phyloP scores from a whole-genome alignment of 2,329 filamentous ascomycete species.

The Aspergillus amoenus region DNA sequence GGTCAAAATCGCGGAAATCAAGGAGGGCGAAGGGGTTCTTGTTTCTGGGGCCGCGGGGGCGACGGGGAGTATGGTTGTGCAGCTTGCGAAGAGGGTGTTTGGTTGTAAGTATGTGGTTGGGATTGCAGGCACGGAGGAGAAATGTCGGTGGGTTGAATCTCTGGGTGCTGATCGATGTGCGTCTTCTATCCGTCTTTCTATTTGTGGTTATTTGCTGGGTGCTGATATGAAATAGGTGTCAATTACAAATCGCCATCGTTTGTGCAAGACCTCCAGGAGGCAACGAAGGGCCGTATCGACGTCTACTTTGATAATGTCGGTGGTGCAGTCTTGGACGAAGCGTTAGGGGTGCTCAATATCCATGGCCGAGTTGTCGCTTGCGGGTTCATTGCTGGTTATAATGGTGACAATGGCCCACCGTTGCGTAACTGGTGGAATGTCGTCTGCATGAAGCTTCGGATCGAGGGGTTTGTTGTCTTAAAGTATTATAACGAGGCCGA shows the following conservation, averaged over 20 bases:
- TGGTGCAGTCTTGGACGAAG: not conserved
- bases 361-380: not conserved
- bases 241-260: not conserved
- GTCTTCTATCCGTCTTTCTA: not conserved
- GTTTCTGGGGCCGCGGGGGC: conserved; percentile 51
- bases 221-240: not conserved
- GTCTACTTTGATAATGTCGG: not conserved
- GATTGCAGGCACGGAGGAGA: conserved; percentile 9
- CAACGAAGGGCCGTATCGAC: not conserved
- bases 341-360: not conserved
- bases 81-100: conserved; percentile 51
- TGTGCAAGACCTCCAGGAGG: not conserved
- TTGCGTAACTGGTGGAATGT: conserved; percentile 1
- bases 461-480: conserved; percentile 21
- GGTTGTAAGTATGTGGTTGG: conserved; percentile 12
- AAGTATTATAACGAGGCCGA: conserved; percentile 15
- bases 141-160: conserved; percentile 13
- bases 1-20: conserved; percentile 18
- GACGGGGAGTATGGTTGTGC: conserved; percentile 51
- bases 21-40: conserved; percentile 43
- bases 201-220: not conserved
- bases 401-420: not conserved
- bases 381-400: not conserved
- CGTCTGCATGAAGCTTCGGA: conserved; percentile 15
- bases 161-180: conserved; percentile 9